Base-by-base conservation (phyloP, 1,139 yeast genomes). In the Candida pseudoviswanathii region DNA sequence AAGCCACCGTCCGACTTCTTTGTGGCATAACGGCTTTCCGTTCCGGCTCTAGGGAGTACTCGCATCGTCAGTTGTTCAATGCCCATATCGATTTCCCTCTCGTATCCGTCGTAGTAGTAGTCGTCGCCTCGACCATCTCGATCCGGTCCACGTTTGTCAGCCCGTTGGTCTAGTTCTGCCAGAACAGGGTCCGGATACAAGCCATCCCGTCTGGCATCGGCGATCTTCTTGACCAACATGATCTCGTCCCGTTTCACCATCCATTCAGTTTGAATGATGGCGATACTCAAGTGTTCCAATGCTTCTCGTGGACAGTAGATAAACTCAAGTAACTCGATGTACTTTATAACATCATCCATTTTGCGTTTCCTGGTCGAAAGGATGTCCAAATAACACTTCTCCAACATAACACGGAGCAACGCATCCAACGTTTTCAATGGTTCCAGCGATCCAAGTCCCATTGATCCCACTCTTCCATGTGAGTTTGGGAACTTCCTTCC, bases 241-340 rank as follows among this genome's bases (percentile, higher is more conserved):
- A 59, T 43, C 39, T 60, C 59, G 24, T 63, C 52, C 29, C 72
- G 48, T 32, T 52, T 51, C 30, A 66, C 51, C 11, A 67, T 65
- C 10, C 67, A 56, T 49, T 75, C 70, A 2, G 75, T 60, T 22
- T 72, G 72, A 10, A 64, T 62, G 30, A 80, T 63, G 3, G 80
- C 73, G 1, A 58, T 53, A 4, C 64, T 60, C 64, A 86, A 77
- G 5, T 75, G 60, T 5, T 59, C 54, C 39, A 83, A 65, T 0
- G 95, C 86, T 4, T 60, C 60, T 2, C 59, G 62, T 0, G 92
- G 87, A 4, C 71, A 59, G 43, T 81, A 71, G 25, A 73, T 63
- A 50, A 73, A 76, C 59, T 89, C 96, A 48, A 69, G 66, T 10
- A 85, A 74, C 57, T 85, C 89, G 0, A 92, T 96, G n/a, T 78